A percentile compares a stretch with the other conserved stretches of the same genome.
phyloP scores from a whole-genome alignment of 345 rosid species.

The Camelina sativa region DNA sequence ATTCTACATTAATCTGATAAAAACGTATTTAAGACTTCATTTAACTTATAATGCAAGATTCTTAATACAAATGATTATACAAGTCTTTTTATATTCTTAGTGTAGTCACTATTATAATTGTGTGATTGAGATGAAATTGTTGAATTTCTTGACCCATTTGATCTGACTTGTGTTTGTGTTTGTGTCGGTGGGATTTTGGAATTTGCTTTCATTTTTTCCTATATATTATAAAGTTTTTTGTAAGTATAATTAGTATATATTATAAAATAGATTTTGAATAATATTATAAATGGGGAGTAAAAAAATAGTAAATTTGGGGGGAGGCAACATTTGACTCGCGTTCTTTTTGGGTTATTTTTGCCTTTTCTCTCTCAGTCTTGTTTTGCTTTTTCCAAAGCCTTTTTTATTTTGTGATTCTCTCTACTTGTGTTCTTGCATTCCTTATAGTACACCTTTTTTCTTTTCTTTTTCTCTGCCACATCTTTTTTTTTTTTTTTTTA shows the following conservation, averaged over 20 bases:
- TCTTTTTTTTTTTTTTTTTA: too few relatives aligned
- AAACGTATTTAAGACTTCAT: constrained; percentile 21
- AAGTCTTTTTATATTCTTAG: not conserved
- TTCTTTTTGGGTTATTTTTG: constrained; percentile 38
- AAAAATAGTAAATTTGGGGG: not conserved
- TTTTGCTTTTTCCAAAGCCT: constrained; percentile 11
- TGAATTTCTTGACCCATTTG: constrained; percentile 29
- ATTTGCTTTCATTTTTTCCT: constrained; percentile 14
- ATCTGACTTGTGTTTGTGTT: constrained; percentile 32
- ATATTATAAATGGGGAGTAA: not conserved
- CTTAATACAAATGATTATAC: constrained; percentile 16
- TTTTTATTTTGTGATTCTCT: not conserved
- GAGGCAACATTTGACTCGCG: constrained; percentile 42
- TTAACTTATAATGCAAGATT: constrained; percentile 24
- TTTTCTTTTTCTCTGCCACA: too few relatives aligned
- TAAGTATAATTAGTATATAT: not conserved
- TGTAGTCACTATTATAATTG: not conserved
- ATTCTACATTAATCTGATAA: constrained; percentile 20
- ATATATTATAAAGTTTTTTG: not conserved
- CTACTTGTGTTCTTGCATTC: constrained; percentile 27
- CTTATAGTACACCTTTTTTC: constrained; percentile 33
- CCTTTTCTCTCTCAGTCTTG: constrained; percentile 23
- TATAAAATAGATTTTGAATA: not conserved
- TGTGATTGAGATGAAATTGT: constrained; percentile 37
- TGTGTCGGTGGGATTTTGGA: constrained; percentile 39